Conservation (phyloP, 2,329 filamentous ascomycete species). For the Camptophora hylomeconis region DNA sequence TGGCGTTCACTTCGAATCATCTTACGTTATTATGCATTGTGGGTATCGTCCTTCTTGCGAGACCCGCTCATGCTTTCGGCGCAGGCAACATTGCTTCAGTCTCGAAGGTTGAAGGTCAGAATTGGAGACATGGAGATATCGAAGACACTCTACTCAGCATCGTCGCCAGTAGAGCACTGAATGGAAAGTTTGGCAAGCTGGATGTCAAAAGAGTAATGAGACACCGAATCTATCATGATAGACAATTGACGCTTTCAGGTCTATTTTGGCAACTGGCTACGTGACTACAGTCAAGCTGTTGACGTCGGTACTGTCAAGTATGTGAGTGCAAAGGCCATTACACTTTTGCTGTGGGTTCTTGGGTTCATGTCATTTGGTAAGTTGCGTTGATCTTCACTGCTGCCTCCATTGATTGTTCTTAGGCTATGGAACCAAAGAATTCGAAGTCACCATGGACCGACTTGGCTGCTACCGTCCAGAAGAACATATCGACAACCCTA, state of each 20-base stretch:
- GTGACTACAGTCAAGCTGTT: slow-evolving; percentile 86
- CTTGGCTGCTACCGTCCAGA: slow-evolving; percentile 71
- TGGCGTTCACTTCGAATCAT: slow-evolving; percentile 14
- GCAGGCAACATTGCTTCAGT: slow-evolving; percentile 78
- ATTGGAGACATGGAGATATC: slow-evolving; percentile 86
- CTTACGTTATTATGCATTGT: slow-evolving; percentile 15
- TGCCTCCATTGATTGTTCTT: no score
- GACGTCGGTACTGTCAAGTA: slow-evolving; percentile 86
- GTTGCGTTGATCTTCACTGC: no score
- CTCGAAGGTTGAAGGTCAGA: slow-evolving; percentile 69
- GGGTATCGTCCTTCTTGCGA: slow-evolving; percentile 49
- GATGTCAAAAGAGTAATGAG: slow-evolving; percentile 47
- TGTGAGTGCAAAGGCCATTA: slow-evolving; percentile 81
- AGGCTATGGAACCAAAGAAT: slow-evolving; percentile 72
- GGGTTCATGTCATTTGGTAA: slow-evolving; percentile 84
- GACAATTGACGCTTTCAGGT: slow-evolving; percentile 38
- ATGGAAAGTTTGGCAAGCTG: slow-evolving; percentile 73
- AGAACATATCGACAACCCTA: slow-evolving; percentile 68
- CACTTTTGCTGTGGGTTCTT: slow-evolving; percentile 75
- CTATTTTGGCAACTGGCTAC: slow-evolving; percentile 94
- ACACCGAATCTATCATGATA: not conserved
- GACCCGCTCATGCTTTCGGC: slow-evolving; percentile 64
- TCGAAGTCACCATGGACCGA: slow-evolving; percentile 67
- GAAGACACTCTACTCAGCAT: slow-evolving; percentile 77
- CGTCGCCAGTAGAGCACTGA: slow-evolving; percentile 48